These are phyloP conservation scores for Coprinellus micaceus DNA, from an alignment of 768 basidiomycete species.

Conservation along the genomic window DNA sequence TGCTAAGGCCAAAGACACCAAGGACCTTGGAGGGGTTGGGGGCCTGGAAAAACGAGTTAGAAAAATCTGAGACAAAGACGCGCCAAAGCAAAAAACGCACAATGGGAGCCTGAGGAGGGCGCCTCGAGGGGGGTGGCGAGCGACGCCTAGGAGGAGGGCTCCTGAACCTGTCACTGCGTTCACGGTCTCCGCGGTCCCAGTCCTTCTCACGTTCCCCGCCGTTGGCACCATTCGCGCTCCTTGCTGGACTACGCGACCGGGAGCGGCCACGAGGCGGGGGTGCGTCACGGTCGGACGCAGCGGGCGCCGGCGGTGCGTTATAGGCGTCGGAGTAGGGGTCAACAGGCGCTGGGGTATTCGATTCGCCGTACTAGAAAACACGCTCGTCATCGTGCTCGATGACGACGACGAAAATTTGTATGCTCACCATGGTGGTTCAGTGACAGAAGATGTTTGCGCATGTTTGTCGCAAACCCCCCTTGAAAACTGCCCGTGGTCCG, in stretches of 20 bases:
- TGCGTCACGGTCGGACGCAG: conserved; percentile 53
- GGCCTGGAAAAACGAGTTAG: conserved; percentile 58
- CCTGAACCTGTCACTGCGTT: conserved; percentile 29
- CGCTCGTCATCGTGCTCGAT: conserved; percentile 9
- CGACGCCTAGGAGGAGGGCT: conserved; percentile 49
- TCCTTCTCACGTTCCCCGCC: conserved; percentile 46
- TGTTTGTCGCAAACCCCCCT: conserved; percentile 32
- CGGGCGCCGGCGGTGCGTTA: conserved; percentile 56
- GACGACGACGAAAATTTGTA: conserved; percentile 6
- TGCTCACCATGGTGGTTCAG: conserved; percentile 72
- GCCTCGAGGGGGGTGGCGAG: conserved; percentile 57
- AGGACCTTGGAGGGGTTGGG: conserved; percentile 86
- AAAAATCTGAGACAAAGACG: conserved; percentile 15
- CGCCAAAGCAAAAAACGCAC: conserved; percentile 41
- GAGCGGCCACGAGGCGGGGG: conserved; percentile 62
- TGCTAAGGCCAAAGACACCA: conserved; percentile 97
- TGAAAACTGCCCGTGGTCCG: conserved; percentile 3
- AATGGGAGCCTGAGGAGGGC: conserved; percentile 69
- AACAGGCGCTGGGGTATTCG: conserved; percentile 48
- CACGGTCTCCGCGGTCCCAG: conserved; percentile 2
- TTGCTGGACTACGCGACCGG: conserved; percentile 68
- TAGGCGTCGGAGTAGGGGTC: conserved; percentile 86
- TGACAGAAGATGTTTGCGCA: conserved; percentile 40
- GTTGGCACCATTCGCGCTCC: conserved; percentile 32
- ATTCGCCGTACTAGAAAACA: conserved; percentile 59